Evolutionary conservation across 163 green algal genomes (phyloP), one percentile per base, ranked within the genome.

Genomic region (Volvox carteri): DNA sequence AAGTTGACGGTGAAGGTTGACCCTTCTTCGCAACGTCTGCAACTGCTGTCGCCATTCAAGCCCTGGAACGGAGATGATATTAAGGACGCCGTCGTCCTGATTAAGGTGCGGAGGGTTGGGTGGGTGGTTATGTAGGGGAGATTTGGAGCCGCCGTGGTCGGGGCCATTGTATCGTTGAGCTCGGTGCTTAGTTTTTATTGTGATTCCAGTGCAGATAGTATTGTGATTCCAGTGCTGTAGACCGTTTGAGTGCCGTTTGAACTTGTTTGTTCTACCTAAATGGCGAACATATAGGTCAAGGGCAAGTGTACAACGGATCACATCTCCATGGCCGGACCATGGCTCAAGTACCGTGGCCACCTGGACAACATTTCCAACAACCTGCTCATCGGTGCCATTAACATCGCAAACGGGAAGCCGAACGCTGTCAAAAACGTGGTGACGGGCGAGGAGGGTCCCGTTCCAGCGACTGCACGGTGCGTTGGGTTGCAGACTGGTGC

Each of bases 331-430:
- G 97, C 97, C 28, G 97, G 97, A 25, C 97, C 97, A 48, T 99
- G 97, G 97, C 94, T 99, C 84, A 99, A 99, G 95, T 99, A 98
- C 96, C 95, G 97, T 89, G 97, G 97, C 73, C 95, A 98, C 94
- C 94, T 99, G 90, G 97, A 99, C 94, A 99, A 99, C 94, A 99
- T 99, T 94, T 97, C 93, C 86, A 99, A 99, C 95, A 99, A 99
- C 95, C 96, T 99, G 95, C 93, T 97, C 52, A 97, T 97, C 84
- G 94, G 97, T 78, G 97, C 97, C 23, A 93, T 98, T 72, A 99
- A 99, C 92, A 92, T 95, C 25, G 96, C 98, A 74, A 99, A 99
- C 91, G 95, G 94, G 79, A 96, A 97, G 92, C 78, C 91, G 58
- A 92, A 93, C 76, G 68, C 81, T 28, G 91, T 92, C 16, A 86